Conservation (phyloP, 805 yeast genomes). For the Ogataea sp. region DNA sequence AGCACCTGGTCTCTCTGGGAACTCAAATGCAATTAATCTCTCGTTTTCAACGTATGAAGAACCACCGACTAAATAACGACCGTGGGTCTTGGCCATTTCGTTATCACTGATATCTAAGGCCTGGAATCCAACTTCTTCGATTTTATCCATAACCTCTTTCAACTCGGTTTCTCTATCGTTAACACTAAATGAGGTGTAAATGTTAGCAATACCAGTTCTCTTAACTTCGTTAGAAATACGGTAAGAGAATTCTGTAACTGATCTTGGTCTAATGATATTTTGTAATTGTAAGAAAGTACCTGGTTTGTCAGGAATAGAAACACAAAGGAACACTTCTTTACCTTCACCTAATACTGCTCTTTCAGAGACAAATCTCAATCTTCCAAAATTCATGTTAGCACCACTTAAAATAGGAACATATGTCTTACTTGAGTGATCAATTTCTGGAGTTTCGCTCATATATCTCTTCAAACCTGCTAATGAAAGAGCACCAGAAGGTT, state of each 20-base stretch:
- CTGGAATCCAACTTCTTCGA: constrained; percentile 56
- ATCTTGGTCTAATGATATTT: constrained; percentile 72
- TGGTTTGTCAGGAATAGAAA: constrained; percentile 86
- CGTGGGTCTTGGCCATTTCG: constrained; percentile 93
- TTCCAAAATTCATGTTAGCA: constrained; percentile 97
- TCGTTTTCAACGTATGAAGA: constrained; percentile 67
- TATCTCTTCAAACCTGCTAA: constrained; percentile 93
- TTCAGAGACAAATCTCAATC: constrained; percentile 92
- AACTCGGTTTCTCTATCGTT: constrained; percentile 70
- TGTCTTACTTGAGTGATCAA: constrained; percentile 60
- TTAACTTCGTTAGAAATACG: constrained; percentile 47
- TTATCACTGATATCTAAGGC: constrained; percentile 86
- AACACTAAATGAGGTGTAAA: constrained; percentile 84
- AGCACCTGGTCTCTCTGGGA: constrained; percentile 98
- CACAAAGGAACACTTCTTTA: constrained; percentile 84
- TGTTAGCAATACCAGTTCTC: constrained; percentile 49
- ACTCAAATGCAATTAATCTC: constrained; percentile 75
- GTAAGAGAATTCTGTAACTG: constrained; percentile 91
- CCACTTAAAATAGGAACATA: constrained; percentile 88
- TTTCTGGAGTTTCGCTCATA: constrained; percentile 56
- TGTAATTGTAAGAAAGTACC: constrained; percentile 83
- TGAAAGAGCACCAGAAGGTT: constrained; percentile 95
- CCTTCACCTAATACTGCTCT: constrained; percentile 99
- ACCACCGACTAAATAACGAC: constrained; percentile 95
- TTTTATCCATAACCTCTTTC: constrained; percentile 47